Conservation (phyloP, 768 basidiomycete species). For the Fomitopsis pulvina region DNA sequence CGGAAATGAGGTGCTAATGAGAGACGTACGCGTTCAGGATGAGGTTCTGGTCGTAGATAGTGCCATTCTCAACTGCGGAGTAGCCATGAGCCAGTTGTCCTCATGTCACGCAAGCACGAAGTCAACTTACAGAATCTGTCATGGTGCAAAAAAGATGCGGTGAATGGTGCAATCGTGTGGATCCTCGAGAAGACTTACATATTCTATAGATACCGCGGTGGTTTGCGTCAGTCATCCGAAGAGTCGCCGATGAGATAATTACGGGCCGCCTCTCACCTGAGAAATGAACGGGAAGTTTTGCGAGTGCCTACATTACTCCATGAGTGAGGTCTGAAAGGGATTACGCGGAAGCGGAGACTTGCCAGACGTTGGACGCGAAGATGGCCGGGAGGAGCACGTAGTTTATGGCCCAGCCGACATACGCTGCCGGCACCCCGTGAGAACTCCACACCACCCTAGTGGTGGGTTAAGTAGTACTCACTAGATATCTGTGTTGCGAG, state of each 20-base stretch:
- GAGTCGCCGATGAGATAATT: neutral
- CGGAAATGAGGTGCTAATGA: neutral
- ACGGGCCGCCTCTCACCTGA: neutral
- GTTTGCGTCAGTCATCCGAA: neutral
- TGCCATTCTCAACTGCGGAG: constrained; percentile 34
- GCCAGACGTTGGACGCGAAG: neutral
- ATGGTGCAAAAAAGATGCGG: neutral
- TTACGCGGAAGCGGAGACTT: neutral
- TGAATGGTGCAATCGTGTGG: neutral
- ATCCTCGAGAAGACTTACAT: neutral
- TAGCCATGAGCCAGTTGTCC: neutral
- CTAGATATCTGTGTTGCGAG: constrained; percentile 1
- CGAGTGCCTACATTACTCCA: neutral
- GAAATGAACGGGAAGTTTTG: constrained; percentile 5
- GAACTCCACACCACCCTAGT: neutral
- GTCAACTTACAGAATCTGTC: constrained; percentile 3
- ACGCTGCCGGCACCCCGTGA: neutral
- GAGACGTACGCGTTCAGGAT: constrained; percentile 34
- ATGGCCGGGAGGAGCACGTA: constrained; percentile 2
- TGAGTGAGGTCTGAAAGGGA: neutral
- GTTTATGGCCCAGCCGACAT: constrained; percentile 3
- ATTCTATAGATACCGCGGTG: neutral
- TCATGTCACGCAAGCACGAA: neutral
- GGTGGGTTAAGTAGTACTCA: neutral
- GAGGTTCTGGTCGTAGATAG: constrained; percentile 41